Evolutionary conservation across 139 green algal species (phyloP).

Genomic region (Edaphochlamys debaryana): DNA sequence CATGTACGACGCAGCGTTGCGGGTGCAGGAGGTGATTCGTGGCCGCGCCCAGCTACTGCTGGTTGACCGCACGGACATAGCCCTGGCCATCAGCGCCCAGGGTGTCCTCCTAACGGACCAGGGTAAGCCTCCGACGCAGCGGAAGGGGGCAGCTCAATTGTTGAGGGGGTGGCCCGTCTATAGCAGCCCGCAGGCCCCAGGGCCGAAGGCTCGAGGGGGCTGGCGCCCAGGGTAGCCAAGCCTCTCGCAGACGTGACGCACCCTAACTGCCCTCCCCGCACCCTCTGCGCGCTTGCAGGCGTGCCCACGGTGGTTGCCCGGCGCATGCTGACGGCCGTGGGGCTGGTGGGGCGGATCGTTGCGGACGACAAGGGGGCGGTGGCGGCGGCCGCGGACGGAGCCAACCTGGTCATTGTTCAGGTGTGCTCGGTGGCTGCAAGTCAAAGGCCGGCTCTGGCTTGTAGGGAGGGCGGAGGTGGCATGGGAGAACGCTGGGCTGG

Average conservation of each 20-base stretch:
- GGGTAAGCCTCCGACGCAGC: too few species aligned
- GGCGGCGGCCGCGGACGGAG: slow-evolving; percentile 80
- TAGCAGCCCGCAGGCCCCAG: too few species aligned
- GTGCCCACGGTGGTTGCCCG: slow-evolving; percentile 88
- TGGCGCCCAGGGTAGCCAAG: too few species aligned
- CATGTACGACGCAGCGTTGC: slow-evolving; percentile 86
- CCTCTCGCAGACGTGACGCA: too few species aligned
- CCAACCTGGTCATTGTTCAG: slow-evolving; percentile 80
- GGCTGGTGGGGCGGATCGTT: slow-evolving; percentile 78
- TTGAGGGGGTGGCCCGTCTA: too few species aligned
- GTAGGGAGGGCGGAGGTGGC: too few species aligned
- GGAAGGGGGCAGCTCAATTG: too few species aligned
- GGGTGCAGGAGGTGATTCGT: slow-evolving; percentile 77
- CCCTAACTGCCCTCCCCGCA: too few species aligned
- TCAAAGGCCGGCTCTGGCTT: too few species aligned
- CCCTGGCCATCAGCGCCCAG: slow-evolving; percentile 80
- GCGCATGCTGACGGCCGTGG: slow-evolving; percentile 73
- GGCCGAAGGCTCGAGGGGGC: too few species aligned
- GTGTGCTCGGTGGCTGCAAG: slow-evolving; percentile 24
- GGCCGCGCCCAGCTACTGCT: slow-evolving; percentile 85
- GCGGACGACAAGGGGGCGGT: slow-evolving; percentile 53
- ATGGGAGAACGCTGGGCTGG: too few species aligned
- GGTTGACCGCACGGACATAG: slow-evolving; percentile 90
- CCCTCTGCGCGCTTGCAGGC: slow-evolving; percentile 53
- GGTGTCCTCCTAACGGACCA: slow-evolving; percentile 84